Evolutionary conservation across 2,329 filamentous ascomycete genomes (phyloP).

Genomic region (Nemania diffusa): DNA sequence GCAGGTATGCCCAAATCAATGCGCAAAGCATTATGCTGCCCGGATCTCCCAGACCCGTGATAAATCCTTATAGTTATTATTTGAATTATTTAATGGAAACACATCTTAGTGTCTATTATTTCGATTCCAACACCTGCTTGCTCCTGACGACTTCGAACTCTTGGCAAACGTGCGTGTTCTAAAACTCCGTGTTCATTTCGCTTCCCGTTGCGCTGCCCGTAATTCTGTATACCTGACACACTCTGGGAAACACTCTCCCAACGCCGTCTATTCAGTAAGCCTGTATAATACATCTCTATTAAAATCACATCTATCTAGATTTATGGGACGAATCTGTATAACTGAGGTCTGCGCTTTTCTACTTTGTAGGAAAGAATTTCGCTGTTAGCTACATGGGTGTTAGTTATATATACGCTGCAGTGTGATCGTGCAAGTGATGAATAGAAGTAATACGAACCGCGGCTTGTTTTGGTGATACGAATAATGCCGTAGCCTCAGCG

Average conservation of each 20-base stretch:
- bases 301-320: conserved; percentile 9
- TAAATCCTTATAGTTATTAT: neutral
- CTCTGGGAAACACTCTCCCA: neutral
- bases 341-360: conserved; percentile 5
- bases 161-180: neutral
- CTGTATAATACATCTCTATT: conserved; percentile 23
- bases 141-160: neutral
- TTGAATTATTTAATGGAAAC: too few relatives aligned
- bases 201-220: neutral
- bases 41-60: neutral
- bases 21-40: neutral
- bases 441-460: conserved; percentile 71
- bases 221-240: conserved; percentile 8
- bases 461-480: conserved; percentile 87
- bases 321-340: conserved; percentile 6
- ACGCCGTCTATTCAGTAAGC: neutral
- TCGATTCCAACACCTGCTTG: neutral
- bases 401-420: neutral
- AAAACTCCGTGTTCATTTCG: neutral
- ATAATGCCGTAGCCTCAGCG: conserved; percentile 86
- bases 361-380: conserved; percentile 51
- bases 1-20: neutral
- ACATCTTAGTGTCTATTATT: neutral
- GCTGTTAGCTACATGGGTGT: conserved; percentile 48
- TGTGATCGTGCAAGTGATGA: neutral